phyloP scores from a whole-genome alignment of 139 green algal genomes.

The Coelastrella sp. region DNA sequence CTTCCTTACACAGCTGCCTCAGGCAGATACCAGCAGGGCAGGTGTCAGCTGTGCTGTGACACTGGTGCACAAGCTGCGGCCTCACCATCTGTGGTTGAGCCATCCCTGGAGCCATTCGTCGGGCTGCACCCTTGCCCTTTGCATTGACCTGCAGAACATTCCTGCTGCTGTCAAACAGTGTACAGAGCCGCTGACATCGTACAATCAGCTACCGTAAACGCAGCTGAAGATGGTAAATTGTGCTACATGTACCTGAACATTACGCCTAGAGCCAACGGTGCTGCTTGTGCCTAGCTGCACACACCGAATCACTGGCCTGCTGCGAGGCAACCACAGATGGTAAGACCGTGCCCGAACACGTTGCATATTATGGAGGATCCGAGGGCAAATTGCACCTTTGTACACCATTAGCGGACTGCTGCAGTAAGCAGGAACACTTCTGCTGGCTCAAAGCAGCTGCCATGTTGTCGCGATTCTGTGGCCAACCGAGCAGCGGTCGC shows the following conservation, averaged over 20 bases:
- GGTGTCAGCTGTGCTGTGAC: background rate
- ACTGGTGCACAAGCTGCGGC: background rate
- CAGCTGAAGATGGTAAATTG: background rate
- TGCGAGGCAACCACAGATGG: background rate
- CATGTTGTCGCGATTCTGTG: constrained; percentile 31
- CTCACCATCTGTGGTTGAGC: constrained; percentile 13
- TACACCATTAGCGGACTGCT: background rate
- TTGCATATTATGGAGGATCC: background rate
- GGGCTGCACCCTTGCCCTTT: constrained; percentile 55
- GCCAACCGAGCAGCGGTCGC: constrained; percentile 10
- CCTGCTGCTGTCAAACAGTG: background rate
- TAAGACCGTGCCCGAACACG: background rate
- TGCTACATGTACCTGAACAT: background rate
- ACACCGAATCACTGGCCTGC: constrained; percentile 26
- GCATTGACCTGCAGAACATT: constrained; percentile 49
- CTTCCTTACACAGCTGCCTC: constrained; percentile 82
- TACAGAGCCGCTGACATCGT: background rate
- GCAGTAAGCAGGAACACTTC: constrained; percentile 9
- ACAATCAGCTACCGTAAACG: background rate
- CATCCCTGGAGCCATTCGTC: constrained; percentile 36
- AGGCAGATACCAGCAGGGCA: no score
- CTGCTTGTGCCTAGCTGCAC: constrained; percentile 30
- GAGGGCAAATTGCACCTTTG: background rate
- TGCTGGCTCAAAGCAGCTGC: constrained; percentile 22
- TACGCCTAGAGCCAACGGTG: constrained; percentile 10